Evolutionary conservation across 257 asterid genomes (phyloP).

Genomic region (Rehmannia glutinosa): DNA sequence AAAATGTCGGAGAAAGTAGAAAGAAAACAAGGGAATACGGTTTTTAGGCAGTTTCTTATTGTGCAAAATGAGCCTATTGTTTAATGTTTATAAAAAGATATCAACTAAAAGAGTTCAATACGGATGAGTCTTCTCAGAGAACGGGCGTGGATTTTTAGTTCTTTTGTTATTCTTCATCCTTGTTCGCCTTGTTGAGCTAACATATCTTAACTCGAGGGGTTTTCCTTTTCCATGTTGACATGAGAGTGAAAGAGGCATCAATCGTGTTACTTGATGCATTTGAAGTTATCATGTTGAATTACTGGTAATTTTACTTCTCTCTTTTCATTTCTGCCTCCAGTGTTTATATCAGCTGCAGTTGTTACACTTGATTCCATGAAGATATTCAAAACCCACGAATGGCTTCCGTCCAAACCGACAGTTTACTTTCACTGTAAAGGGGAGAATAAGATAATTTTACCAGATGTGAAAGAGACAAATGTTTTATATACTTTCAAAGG

Average conservation of each 20-base stretch:
- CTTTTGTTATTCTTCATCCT: no score
- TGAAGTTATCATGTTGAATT: slow-evolving; percentile 9
- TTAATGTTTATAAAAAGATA: no score
- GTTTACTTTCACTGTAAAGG: slow-evolving; percentile 63
- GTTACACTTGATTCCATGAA: slow-evolving; percentile 67
- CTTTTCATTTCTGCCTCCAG: slow-evolving; percentile 22
- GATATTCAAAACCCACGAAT: slow-evolving; percentile 62
- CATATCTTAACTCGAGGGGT: no score
- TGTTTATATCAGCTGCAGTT: slow-evolving; percentile 37
- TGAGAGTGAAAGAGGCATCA: neutral
- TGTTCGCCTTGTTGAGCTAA: no score
- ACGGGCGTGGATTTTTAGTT: no score
- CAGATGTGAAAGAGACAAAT: slow-evolving; percentile 64
- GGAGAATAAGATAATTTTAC: slow-evolving; percentile 49
- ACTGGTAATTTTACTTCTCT: neutral
- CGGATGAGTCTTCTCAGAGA: no score
- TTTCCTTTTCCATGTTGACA: neutral
- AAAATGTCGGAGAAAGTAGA: neutral
- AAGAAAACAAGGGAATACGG: neutral
- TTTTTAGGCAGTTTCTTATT: neutral
- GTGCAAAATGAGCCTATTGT: no score
- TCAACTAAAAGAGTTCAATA: no score
- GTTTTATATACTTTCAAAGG: slow-evolving; percentile 60
- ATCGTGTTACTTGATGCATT: slow-evolving; percentile 11
- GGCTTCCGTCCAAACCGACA: slow-evolving; percentile 50